These are phyloP conservation scores for Backusella macrospora DNA, from an alignment of 192 early-diverging fungal genomes.

Conservation along the genomic window DNA sequence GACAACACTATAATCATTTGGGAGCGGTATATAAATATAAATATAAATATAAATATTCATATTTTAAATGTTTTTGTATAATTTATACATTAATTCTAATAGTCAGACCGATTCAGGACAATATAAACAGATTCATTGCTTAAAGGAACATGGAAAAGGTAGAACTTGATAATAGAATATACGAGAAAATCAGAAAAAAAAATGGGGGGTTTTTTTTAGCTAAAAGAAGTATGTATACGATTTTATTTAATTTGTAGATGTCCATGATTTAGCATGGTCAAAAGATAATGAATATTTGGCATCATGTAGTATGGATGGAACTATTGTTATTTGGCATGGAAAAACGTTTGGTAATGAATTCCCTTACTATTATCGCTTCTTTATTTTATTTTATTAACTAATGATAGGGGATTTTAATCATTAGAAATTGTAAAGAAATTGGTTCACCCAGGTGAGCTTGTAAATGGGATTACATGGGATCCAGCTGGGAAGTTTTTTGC, in stretches of 20 bases:
- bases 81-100: too few relatives aligned
- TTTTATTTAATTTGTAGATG: too few relatives aligned
- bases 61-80: background rate
- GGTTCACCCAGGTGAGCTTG: conserved; percentile 80
- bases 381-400: background rate
- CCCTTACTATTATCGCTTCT: background rate
- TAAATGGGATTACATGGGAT: conserved; percentile 97
- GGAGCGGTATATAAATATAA: conserved; percentile 47
- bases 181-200: too few relatives aligned
- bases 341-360: conserved; percentile 66
- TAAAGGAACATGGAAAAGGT: conserved; percentile 9
- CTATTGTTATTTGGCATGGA: conserved; percentile 86
- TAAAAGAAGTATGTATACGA: too few relatives aligned
- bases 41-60: background rate
- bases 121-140: background rate
- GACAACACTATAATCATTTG: conserved; percentile 93
- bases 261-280: conserved; percentile 93
- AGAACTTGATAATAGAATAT: background rate
- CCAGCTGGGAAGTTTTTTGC: conserved; percentile 93
- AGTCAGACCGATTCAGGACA: background rate
- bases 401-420: background rate
- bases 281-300: conserved; percentile 83
- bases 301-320: conserved; percentile 86
- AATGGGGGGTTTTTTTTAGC: too few relatives aligned
- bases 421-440: conserved; percentile 63